Evolutionary conservation across 306 rosid genomes (phyloP), one percentile per base, ranked within the genome.

Genomic region (Fragaria nilgerrensis): DNA sequence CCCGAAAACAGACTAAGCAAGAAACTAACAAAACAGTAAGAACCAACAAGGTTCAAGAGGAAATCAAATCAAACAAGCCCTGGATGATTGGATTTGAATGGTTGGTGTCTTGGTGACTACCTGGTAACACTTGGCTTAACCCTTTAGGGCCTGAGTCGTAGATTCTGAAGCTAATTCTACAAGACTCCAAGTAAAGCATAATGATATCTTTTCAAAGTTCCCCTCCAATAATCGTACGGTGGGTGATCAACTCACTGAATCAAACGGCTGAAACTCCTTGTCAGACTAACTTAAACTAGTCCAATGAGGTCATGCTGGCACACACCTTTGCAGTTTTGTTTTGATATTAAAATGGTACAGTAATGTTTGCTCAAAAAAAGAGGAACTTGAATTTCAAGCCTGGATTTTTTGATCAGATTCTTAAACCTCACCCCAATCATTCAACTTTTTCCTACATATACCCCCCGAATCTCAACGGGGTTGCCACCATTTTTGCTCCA

Each of bases 401-500:
- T 52, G 32, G 37, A 44, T 72, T 75, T 63, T 27, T 3, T 29
- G 23, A 47, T 45, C 50, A 8, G 69, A 29, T 9, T 32, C 77
- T 29, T 36, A 27, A 56, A 10, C 36, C 10, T 43, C 23, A 61
- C 67, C 45, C 53, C 78, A 75, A 52, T 48, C 70, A 65, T 71
- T 7, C 22, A 23, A 9, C 11, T 5, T 52, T 72, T 53, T 77
- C 56, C 71, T 32, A 73, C 14, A 25, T 19, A 74, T 5, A 48
- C 20, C 47, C 39, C 58, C 43, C 41, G 25, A 72, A 78, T 82
- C 77, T 65, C 65, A 69, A 29, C 73, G 59, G 74, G 85, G 77
- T 75, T 17, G 64, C 58, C 15, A 22, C 69, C 77, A 25, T 27
- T 79, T 45, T 47, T 25, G 14, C n/a, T 64, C 75, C 80, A 70